Evolutionary conservation across 2,329 filamentous ascomycete species (phyloP), one percentile per base, ranked within the genome.

Genomic region (Cladosporium sp.): DNA sequence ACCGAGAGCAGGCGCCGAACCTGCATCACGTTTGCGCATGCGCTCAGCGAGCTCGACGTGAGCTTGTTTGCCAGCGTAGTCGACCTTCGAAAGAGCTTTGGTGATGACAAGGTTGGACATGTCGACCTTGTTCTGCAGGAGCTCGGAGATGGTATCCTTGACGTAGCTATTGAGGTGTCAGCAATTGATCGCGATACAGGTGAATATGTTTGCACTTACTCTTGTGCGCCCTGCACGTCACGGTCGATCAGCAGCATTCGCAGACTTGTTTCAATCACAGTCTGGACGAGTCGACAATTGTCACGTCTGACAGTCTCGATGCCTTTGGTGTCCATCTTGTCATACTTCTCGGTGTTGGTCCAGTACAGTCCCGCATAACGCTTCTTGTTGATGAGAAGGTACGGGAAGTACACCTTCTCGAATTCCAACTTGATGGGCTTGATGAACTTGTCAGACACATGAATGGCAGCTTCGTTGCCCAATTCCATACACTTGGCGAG

Each of bases 301-400:
- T 99, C 95, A 84, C 95, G 86, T 71, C 95, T 90, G 56, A 99
- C 96, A 3, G 95, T 99, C 80, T 99, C 95, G 70, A 99, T 98
- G 84, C 95, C 95, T 78, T 99, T 99, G 67, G 92, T 98, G 79
- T 99, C 95, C 96, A 99, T 99, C 84, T 98, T 99, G 85, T 99
- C 96, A 78, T 91, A 95, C 79, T 97, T 97, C 49, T 94, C 87
- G 0, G 94, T 88, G 70, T 91, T 95, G 5, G 95, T 99, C 93
- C 93, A 99, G 81, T 92, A 98, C 34, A 99, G 80, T n/a, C 95
- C 95, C 10, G 95, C 95, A 74, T 99, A 99, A 69, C 95, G 91
- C 83, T 99, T 99, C 84, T 99, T 99, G 88, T 99, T 99, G 88
- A 99, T 99, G 60, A 99, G 85, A 36, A 99, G 85, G 76, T 99